Conservation (phyloP, 371 early-diverging fungal genomes). For the Rhizopus delemar region DNA sequence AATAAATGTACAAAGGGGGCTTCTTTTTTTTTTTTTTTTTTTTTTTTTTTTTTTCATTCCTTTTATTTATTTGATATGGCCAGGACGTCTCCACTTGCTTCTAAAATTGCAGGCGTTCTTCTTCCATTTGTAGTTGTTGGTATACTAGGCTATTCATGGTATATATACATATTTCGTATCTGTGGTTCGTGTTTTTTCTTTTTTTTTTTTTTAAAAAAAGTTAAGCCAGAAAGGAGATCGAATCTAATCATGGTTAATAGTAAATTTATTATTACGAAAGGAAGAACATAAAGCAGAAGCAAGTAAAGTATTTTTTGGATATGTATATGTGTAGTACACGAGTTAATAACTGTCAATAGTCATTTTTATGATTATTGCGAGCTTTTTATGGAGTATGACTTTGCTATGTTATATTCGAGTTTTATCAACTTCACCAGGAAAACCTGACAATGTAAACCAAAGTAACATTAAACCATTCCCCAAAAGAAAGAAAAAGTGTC, state of each 20-base stretch:
- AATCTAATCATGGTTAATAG: neutral
- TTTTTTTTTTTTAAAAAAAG: neutral
- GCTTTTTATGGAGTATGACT: constrained; percentile 45
- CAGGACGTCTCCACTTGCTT: constrained; percentile 21
- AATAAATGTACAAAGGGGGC: constrained; percentile 4
- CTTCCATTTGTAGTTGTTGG: constrained; percentile 42
- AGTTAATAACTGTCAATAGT: constrained; percentile 24
- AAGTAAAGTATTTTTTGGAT: constrained; percentile 18
- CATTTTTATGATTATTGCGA: constrained; percentile 47
- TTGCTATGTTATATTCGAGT: constrained; percentile 51
- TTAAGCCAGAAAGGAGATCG: no score
- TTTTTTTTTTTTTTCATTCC: constrained; percentile 1
- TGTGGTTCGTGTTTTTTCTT: constrained; percentile 42
- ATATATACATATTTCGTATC: constrained; percentile 54
- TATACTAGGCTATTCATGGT: constrained; percentile 51
- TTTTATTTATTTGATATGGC: constrained; percentile 17
- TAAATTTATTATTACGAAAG: constrained; percentile 14
- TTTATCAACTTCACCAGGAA: constrained; percentile 51
- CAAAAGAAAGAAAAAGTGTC: neutral
- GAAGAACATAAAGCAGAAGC: constrained; percentile 30
- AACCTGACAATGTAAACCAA: constrained; percentile 35
- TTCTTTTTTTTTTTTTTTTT: constrained; percentile 3
- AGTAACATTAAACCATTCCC: constrained; percentile 1
- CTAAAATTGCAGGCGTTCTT: constrained; percentile 25
- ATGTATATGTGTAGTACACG: no score